Conservation (phyloP, 495 filamentous ascomycete genomes). For the Podospora pseudocomata region DNA sequence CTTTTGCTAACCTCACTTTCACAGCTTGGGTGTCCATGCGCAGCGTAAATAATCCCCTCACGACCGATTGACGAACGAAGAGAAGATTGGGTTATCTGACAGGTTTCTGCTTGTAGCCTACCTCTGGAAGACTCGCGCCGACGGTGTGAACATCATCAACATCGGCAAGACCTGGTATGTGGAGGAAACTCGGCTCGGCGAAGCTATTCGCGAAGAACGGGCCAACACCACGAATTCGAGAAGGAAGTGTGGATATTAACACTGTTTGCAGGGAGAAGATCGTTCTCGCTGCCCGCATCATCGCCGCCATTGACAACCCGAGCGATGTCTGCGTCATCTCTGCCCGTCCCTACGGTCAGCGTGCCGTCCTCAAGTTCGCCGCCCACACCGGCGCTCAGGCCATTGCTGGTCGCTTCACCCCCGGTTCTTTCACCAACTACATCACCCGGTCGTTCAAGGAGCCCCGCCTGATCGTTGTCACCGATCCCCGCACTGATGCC, state of each 20-base stretch:
- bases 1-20: conserved; percentile 20
- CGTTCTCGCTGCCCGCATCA: conserved; percentile 95
- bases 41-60: conserved; percentile 51
- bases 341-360: conserved; percentile 98
- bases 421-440: conserved; percentile 99
- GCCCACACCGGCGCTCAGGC: conserved; percentile 94
- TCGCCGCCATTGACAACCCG: conserved; percentile 98
- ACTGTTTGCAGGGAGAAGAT: conserved; percentile 84
- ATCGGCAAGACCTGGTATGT: conserved; percentile 99
- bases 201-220: not conserved
- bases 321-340: conserved; percentile 98
- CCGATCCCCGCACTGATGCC: conserved; percentile 97
- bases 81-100: conserved; percentile 18
- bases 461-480: conserved; percentile 98
- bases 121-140: conserved; percentile 97
- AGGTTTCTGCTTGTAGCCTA: conserved; percentile 52
- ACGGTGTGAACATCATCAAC: conserved; percentile 98
- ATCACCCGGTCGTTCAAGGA: conserved; percentile 99
- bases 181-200: not conserved
- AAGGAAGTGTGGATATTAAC: conserved; percentile 3
- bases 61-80: conserved; percentile 2
- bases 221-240: not conserved
- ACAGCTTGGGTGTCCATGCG: conserved; percentile 87
- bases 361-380: conserved; percentile 98
- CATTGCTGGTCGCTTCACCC: conserved; percentile 99